These are phyloP conservation scores for Lophiostoma macrostomum DNA, from an alignment of 495 filamentous ascomycete species.

Conservation along the genomic window DNA sequence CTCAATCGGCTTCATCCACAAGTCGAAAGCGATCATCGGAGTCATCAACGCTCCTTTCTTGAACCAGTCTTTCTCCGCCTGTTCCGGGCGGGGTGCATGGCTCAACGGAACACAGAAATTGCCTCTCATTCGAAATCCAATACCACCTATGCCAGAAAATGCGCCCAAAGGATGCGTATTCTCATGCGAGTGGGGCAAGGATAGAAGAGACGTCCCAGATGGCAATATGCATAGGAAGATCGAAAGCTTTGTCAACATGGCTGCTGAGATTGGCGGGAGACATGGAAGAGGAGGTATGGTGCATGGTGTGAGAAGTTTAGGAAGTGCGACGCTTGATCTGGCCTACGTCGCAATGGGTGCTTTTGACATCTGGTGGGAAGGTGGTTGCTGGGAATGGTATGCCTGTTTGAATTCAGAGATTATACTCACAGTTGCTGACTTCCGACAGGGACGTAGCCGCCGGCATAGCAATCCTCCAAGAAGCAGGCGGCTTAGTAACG, in stretches of 20 bases:
- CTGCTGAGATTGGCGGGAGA: constrained; percentile 56
- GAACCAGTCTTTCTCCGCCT: constrained; percentile 62
- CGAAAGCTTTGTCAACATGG: constrained; percentile 69
- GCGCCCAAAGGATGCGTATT: constrained; percentile 66
- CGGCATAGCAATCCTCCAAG: constrained; percentile 54
- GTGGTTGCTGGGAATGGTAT: constrained; percentile 57
- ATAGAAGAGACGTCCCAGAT: constrained; percentile 57
- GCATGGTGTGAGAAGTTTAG: constrained; percentile 57
- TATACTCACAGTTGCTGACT: too few relatives aligned
- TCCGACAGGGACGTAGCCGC: constrained; percentile 51
- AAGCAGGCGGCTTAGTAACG: constrained; percentile 63
- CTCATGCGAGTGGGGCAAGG: constrained; percentile 71
- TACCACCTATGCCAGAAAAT: constrained; percentile 58
- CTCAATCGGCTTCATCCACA: constrained; percentile 60
- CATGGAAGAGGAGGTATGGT: constrained; percentile 64
- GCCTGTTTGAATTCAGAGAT: background rate
- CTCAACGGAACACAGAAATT: constrained; percentile 59
- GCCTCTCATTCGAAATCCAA: constrained; percentile 55
- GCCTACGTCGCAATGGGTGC: constrained; percentile 58
- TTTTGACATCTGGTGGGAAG: constrained; percentile 60
- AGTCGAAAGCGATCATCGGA: constrained; percentile 56
- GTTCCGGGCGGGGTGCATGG: constrained; percentile 61
- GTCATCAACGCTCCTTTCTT: constrained; percentile 65
- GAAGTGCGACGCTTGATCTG: constrained; percentile 56
- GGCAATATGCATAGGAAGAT: constrained; percentile 65